Conservation (phyloP, 768 basidiomycete genomes). For the Amanita rimosa region DNA sequence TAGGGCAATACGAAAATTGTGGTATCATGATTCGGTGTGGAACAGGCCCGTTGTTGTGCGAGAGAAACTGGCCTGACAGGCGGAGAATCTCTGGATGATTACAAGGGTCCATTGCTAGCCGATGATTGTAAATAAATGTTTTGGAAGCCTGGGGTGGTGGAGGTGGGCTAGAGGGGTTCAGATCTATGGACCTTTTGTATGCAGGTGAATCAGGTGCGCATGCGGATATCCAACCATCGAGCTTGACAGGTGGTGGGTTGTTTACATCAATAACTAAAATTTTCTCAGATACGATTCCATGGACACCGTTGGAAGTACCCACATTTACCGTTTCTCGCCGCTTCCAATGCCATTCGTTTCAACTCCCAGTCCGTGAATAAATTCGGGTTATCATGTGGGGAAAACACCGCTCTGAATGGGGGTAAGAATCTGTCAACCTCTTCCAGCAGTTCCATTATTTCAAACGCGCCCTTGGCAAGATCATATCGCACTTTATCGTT, state of each 20-base stretch:
- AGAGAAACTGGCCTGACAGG: conserved; percentile 40
- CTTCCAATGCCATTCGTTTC: conserved; percentile 21
- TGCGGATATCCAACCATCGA: conserved; percentile 27
- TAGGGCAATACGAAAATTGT: conserved; percentile 37
- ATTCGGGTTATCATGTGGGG: conserved; percentile 38
- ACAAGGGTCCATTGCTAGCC: conserved; percentile 35
- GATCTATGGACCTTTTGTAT: conserved; percentile 11
- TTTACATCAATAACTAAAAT: conserved; percentile 20
- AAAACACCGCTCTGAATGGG: conserved; percentile 38
- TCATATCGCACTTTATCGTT: conserved; percentile 11
- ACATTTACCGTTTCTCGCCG: conserved; percentile 27
- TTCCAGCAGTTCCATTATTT: conserved; percentile 26
- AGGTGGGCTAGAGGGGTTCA: conserved; percentile 12
- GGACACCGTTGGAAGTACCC: conserved; percentile 8
- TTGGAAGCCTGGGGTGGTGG: conserved; percentile 13
- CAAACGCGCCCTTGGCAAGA: conserved; percentile 18
- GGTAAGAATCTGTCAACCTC: conserved; percentile 30
- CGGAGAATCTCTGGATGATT: conserved; percentile 25
- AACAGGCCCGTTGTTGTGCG: conserved; percentile 31
- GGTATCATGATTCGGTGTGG: conserved; percentile 32
- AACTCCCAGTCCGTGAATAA: conserved; percentile 25
- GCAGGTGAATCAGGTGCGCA: conserved; percentile 23
- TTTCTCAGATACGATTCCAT: neutral
- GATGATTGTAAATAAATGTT: conserved; percentile 37
- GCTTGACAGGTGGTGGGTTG: conserved; percentile 17